These are phyloP conservation scores for Teunomyces funiuensis DNA, from an alignment of 805 yeast genomes.

Conservation along the genomic window DNA sequence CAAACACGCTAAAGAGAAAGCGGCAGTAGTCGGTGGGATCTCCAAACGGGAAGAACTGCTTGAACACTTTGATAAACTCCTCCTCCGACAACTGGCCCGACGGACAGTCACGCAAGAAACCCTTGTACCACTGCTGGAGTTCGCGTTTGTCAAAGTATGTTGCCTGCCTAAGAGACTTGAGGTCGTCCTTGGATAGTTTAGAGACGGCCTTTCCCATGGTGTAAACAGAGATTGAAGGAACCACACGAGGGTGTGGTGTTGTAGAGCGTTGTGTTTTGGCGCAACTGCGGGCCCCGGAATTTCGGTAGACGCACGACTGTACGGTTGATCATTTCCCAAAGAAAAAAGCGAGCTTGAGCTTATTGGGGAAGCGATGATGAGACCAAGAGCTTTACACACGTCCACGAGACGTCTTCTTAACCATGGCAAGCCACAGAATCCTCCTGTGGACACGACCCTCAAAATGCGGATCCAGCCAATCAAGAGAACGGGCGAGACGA, in stretches of 20 bases:
- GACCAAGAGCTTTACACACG: not conserved
- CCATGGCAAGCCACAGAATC: slow-evolving; percentile 44
- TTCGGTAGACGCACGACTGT: not conserved
- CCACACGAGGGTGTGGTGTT: no score
- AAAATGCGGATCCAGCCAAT: slow-evolving; percentile 76
- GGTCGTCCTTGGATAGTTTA: slow-evolving; percentile 86
- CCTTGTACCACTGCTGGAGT: slow-evolving; percentile 97
- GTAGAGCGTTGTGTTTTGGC: no score
- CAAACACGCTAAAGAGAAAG: slow-evolving; percentile 86
- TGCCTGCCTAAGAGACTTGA: slow-evolving; percentile 74
- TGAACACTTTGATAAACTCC: slow-evolving; percentile 88
- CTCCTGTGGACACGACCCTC: slow-evolving; percentile 42
- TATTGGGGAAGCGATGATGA: no score
- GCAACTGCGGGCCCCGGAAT: no score
- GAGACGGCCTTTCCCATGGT: slow-evolving; percentile 97
- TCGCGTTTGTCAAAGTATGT: slow-evolving; percentile 93
- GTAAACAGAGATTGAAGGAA: not conserved
- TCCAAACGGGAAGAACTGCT: slow-evolving; percentile 97
- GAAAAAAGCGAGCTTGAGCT: no score
- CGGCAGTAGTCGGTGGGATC: slow-evolving; percentile 91
- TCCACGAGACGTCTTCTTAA: slow-evolving; percentile 15
- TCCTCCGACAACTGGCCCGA: slow-evolving; percentile 81
- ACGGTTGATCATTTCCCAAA: no score
- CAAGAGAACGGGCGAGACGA: slow-evolving; percentile 68
- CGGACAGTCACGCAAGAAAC: slow-evolving; percentile 92